Evolutionary conservation across 768 basidiomycete genomes (phyloP), one percentile per base, ranked within the genome.

Genomic region (Phlebiopsis flavidoalba): DNA sequence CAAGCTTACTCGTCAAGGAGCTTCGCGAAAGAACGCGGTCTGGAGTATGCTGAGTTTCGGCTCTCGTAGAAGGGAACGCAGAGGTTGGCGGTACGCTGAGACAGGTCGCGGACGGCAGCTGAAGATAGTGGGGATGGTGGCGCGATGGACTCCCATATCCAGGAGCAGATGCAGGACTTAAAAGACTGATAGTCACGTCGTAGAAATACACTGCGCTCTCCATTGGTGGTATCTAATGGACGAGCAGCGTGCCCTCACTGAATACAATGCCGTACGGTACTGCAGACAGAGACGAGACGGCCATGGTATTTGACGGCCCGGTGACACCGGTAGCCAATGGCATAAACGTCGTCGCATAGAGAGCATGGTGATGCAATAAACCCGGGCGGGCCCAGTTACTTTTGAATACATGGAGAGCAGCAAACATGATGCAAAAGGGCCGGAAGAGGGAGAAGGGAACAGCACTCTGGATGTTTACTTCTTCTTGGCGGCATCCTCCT

Each of bases 11-110:
- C 26, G 26, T 31, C 26, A 31, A 96, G 94, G 71, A 81, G 89
- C 67, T 98, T 89, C 67, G 93, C 94, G 14, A 78, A 82, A 65
- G 91, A 96, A 69, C 87, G 93, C 63, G 90, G 86, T 0, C 76
- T 98, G 4, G 82, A 83, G 37, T 99, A 95, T 68, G 88, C 90
- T 45, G 95, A 97, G 72, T 96, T n/a, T 96, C 76, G 89, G 89
- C 5, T 98, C n/a, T 95, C 68, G 72, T 93, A 0, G 76, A 88
- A 45, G 96, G 95, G 52, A 99, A 98, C 70, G 76, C 76, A 60
- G 86, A 94, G 60, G 95, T 99, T 1, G 66, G 93, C 31, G 80
- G 83, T n/a, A 90, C 95, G 5, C 79, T 99, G 51, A 81, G 78
- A 70, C 81, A 83, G 46, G 96, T 99, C 21, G 95, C 95, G 15